phyloP scores from a whole-genome alignment of 495 filamentous ascomycete species.

The Neurospora sp. region DNA sequence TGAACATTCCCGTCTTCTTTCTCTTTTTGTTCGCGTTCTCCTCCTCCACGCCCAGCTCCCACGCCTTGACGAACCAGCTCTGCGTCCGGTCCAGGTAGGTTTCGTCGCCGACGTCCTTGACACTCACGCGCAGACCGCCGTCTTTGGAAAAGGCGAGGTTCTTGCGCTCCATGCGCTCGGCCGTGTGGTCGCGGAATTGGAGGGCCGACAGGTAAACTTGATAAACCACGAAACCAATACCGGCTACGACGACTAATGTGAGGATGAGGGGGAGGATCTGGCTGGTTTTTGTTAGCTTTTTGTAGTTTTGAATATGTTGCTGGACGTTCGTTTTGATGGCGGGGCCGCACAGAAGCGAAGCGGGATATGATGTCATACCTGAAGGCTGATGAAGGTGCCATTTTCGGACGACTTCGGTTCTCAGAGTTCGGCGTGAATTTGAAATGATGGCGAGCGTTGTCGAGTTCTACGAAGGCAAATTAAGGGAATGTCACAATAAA shows the following conservation, averaged over 20 bases:
- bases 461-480: not conserved
- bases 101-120: constrained; percentile 67
- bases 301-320: not conserved
- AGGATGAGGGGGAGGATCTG: constrained; percentile 66
- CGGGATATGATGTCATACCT: not conserved
- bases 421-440: not conserved
- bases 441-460: not conserved
- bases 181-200: constrained; percentile 59
- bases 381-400: not conserved
- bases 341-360: not conserved
- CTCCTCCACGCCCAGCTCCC: constrained; percentile 48
- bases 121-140: constrained; percentile 62
- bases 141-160: constrained; percentile 75
- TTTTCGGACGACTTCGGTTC: not conserved
- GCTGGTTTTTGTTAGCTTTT: constrained; percentile 18
- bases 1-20: constrained; percentile 9
- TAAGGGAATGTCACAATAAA: not conserved
- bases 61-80: constrained; percentile 70
- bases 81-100: constrained; percentile 75
- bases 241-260: constrained; percentile 53
- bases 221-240: constrained; percentile 57
- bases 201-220: constrained; percentile 61
- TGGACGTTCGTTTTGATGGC: not conserved
- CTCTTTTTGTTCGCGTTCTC: constrained; percentile 31
- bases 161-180: constrained; percentile 69